phyloP scores from a whole-genome alignment of 2,329 filamentous ascomycete genomes.

The Phyllosticta citrichinensis region DNA sequence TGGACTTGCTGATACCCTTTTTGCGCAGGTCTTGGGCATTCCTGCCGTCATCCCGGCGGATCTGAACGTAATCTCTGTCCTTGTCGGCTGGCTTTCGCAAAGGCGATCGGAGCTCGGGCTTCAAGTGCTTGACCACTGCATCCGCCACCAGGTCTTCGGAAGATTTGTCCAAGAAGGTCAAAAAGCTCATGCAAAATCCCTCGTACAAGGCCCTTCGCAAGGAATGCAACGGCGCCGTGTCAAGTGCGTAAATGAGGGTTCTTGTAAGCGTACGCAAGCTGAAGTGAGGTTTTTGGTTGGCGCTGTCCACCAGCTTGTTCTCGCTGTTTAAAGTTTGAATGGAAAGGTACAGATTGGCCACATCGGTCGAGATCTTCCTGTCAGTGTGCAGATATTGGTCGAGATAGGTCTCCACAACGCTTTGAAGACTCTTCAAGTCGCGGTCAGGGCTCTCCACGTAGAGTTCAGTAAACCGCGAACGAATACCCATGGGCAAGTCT shows the following conservation, averaged over 20 bases:
- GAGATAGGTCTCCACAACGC: constrained; percentile 82
- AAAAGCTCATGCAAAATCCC: constrained; percentile 95
- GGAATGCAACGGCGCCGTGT: constrained; percentile 75
- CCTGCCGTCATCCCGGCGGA: constrained; percentile 4
- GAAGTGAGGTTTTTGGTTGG: constrained; percentile 93
- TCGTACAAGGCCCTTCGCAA: constrained; percentile 81
- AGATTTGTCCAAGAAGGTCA: constrained; percentile 73
- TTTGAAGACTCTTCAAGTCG: constrained; percentile 75
- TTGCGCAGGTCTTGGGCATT: constrained; percentile 1
- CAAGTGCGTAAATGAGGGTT: constrained; percentile 76
- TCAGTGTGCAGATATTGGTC: constrained; percentile 47
- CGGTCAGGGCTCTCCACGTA: constrained; percentile 87
- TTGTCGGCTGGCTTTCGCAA: constrained; percentile 64
- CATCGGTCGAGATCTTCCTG: constrained; percentile 62
- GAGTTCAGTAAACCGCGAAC: constrained; percentile 89
- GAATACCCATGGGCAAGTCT: constrained; percentile 77
- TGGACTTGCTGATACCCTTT: constrained; percentile 4
- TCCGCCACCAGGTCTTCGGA: constrained; percentile 74
- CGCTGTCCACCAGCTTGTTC: constrained; percentile 84
- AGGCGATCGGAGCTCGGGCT: constrained; percentile 65
- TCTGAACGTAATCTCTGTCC: constrained; percentile 65
- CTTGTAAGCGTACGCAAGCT: constrained; percentile 89
- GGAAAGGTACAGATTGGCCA: constrained; percentile 78
- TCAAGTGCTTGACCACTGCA: constrained; percentile 69
- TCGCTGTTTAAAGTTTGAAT: constrained; percentile 73